Base-by-base conservation (phyloP, 2,329 filamentous ascomycete genomes). In the Corynespora cassiicola region DNA sequence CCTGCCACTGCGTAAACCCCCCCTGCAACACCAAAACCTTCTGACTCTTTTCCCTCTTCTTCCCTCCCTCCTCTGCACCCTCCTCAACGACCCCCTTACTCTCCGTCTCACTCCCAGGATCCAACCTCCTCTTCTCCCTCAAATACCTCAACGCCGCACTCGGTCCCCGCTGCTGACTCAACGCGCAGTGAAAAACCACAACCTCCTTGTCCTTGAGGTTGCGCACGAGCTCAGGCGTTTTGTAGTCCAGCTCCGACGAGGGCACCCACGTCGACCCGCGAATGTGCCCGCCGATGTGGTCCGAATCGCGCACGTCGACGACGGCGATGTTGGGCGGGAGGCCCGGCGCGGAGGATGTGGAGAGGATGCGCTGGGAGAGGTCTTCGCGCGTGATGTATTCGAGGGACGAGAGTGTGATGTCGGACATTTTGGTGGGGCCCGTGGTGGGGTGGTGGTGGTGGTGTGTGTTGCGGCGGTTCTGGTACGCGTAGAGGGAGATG, bases 211-310 rank as follows among this genome's bases (percentile, higher is more conserved):
- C 83, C 50, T 82, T 75, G 31, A 96, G 79, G 27, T 80, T 84
- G 39, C 89, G 83, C 9, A 95, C 77, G n/a, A 99, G 81, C 48
- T 90, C 88, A 0, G 91, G 87, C 68, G 94, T 82, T 52, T 79
- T 82, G 63, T 81, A 80, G 57, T 95, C 88, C 31, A 97, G 80
- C 12, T 82, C 81, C 29, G 72, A 72, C 33, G 81, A 87, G 0
- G 94, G 90, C 9, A 89, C 78, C 76, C 96, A 88, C 34, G 79
- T 81, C 21, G 85, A 87, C 42, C 83, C 82, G 43, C 78, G 77
- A 70, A 97, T 96, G 71, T 96, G 91, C 20, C 92, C 92, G 52
- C 92, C 92, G 31, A 96, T 79, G 70, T 94, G 85, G 70, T 97
- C 92, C 52, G 85, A 84, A 66, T 96, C 94, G 41, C 94, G 84